Evolutionary conservation across 2,329 filamentous ascomycete genomes (phyloP).

Genomic region (Stachybotrys echinatus): DNA sequence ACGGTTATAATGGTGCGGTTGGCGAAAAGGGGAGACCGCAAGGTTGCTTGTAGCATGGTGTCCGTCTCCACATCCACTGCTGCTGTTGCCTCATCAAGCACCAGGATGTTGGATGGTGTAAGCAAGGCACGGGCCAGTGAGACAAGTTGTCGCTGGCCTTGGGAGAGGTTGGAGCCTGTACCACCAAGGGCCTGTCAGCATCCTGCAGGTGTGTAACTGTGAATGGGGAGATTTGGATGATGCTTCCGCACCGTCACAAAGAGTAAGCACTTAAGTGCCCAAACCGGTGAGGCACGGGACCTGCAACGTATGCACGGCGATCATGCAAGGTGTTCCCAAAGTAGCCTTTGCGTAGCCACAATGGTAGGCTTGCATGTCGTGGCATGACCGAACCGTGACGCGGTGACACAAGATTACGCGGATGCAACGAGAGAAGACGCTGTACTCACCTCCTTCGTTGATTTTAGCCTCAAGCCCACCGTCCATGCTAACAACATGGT

Average conservation of each 20-base stretch:
- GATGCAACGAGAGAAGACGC: slow-evolving; percentile 12
- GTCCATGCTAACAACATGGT: slow-evolving; percentile 80
- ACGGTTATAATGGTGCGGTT: slow-evolving; percentile 98
- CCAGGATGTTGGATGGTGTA: slow-evolving; percentile 93
- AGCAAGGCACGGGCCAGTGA: slow-evolving; percentile 90
- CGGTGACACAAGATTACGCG: background rate
- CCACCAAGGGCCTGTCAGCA: slow-evolving; percentile 7
- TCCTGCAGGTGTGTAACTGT: background rate
- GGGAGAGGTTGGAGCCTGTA: slow-evolving; percentile 85
- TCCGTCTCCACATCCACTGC: slow-evolving; percentile 65
- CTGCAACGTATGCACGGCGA: slow-evolving; percentile 24
- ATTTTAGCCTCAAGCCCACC: slow-evolving; percentile 87
- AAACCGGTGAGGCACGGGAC: slow-evolving; percentile 18
- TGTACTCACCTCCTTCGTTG: slow-evolving; percentile 80
- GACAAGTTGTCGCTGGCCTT: slow-evolving; percentile 90
- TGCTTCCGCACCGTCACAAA: too few species aligned
- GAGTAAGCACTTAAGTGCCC: too few species aligned
- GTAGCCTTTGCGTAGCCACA: background rate
- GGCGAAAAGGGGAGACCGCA: slow-evolving; percentile 65
- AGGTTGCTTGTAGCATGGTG: slow-evolving; percentile 58
- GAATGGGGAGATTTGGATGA: too few species aligned
- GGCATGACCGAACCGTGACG: background rate
- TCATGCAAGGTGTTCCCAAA: slow-evolving; percentile 23
- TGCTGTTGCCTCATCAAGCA: slow-evolving; percentile 94
- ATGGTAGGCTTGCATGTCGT: background rate